Evolutionary conservation across 768 basidiomycete genomes (phyloP), one percentile per base, ranked within the genome.

Genomic region (Leccinum sublutescens): DNA sequence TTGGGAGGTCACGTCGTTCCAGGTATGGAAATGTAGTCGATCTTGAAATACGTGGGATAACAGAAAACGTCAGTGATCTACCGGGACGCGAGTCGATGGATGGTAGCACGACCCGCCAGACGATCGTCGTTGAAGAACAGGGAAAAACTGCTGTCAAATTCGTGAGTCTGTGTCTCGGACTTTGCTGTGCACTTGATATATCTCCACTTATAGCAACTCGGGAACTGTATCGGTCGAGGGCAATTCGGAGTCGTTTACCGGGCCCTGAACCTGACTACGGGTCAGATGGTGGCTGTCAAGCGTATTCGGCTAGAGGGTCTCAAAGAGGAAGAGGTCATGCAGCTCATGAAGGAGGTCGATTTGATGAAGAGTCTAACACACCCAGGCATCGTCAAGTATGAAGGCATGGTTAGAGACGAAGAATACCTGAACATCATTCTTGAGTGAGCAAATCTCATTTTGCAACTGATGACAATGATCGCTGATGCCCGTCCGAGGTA

Each of bases 241-340:
- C 96, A 98, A 77, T 98, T 98, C 73, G 96, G 96, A 29, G 85
- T 94, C 9, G 96, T 98, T 6, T 98, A 96, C 73, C 86, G 93
- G 14, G 95, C 96, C 12, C 80, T 99, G 58, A 95, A 99, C 72
- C 77, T 98, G 72, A 89, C 89, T 62, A 95, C 90, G 1, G 96
- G 96, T 15, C 92, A 96, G 74, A 96, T 93, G 85, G 95, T 96
- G n/a, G 96, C 96, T n/a, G 93, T 98, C 54, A 99, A 99, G 77
- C 87, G 93, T 31, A 96, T 99, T 66, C 80, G 89, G 53, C 78
- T 98, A 38, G 91, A 92, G 53, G 96, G 94, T 8, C 78, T 97
- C 68, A 89, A 89, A 71, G 95, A 97, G 74, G 88, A 87, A 19
- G 95, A 98, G 69, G 87, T 98, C 19, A 83, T 82, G 51, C 89